Evolutionary conservation across 73 alveolate species (phyloP).

Genomic region (Blepharisma japonicum): DNA sequence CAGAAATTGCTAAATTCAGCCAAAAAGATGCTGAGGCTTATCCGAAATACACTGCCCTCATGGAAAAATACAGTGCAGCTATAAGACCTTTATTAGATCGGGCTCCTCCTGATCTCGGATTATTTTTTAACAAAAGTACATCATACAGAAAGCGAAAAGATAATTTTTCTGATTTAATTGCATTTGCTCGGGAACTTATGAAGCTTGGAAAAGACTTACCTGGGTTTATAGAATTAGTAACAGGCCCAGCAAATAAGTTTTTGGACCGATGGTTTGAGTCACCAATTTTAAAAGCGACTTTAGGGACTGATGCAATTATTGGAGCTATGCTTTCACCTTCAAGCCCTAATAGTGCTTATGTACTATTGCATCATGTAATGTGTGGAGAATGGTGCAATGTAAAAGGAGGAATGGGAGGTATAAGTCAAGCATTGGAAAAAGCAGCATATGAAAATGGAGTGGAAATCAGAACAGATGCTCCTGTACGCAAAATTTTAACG

Average conservation of each 20-base stretch:
- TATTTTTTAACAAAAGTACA: background rate
- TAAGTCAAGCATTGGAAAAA: slow-evolving; percentile 42
- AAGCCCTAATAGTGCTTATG: slow-evolving; percentile 52
- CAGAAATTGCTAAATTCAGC: slow-evolving; percentile 62
- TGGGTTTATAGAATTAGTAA: slow-evolving; percentile 44
- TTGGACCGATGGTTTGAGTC: slow-evolving; percentile 67
- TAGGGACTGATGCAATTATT: slow-evolving; percentile 66
- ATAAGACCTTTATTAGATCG: background rate
- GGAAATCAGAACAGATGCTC: slow-evolving; percentile 36
- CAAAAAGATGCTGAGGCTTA: slow-evolving; percentile 61
- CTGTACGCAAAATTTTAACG: slow-evolving; percentile 44
- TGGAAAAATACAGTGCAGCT: slow-evolving; percentile 42
- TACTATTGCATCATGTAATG: slow-evolving; percentile 70
- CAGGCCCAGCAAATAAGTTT: slow-evolving; percentile 56
- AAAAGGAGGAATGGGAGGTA: slow-evolving; percentile 73
- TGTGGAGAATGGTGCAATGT: slow-evolving; percentile 69
- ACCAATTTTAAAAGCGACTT: slow-evolving; percentile 60
- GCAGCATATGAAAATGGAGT: slow-evolving; percentile 60
- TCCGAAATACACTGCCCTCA: slow-evolving; percentile 34
- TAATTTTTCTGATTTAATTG: background rate
- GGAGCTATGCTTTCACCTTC: slow-evolving; percentile 59
- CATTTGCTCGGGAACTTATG: background rate
- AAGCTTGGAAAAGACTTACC: slow-evolving; percentile 1
- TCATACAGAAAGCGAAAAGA: slow-evolving; percentile 17
- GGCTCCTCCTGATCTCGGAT: slow-evolving; percentile 24